These are phyloP conservation scores for Penicillium ucsense DNA, from an alignment of 495 filamentous ascomycete species.

Conservation along the genomic window DNA sequence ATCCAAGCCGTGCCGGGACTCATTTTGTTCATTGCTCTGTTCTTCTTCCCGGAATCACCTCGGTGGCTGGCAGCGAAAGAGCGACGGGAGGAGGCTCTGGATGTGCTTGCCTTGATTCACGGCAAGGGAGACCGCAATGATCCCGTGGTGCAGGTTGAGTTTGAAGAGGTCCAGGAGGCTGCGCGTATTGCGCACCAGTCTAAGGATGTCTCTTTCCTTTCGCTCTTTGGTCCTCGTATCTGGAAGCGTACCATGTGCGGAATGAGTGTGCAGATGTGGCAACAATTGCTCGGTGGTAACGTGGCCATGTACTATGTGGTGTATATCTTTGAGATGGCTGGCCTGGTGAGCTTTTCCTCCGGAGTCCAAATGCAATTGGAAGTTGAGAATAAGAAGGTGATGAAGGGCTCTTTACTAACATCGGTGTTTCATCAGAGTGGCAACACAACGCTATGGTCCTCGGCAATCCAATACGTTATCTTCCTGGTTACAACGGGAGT, in stretches of 20 bases:
- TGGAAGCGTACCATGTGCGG: constrained; percentile 66
- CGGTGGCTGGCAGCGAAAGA: constrained; percentile 65
- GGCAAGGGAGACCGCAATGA: constrained; percentile 53
- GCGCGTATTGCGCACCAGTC: constrained; percentile 38
- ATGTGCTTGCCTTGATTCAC: constrained; percentile 60
- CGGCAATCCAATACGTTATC: constrained; percentile 64
- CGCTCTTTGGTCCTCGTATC: constrained; percentile 49
- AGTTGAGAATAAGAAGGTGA: too few species aligned
- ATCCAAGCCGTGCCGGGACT: constrained; percentile 61
- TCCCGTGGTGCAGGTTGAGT: constrained; percentile 61
- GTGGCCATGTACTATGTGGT: constrained; percentile 63
- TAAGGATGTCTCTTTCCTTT: constrained; percentile 51
- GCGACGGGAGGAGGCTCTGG: constrained; percentile 56
- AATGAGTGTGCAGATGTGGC: constrained; percentile 55
- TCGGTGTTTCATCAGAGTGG: constrained; percentile 29
- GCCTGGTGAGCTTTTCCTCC: constrained; percentile 21
- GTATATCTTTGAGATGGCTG: constrained; percentile 61
- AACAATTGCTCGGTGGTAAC: constrained; percentile 62
- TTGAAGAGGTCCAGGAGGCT: constrained; percentile 61
- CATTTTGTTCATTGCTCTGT: constrained; percentile 51
- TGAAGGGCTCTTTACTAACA: not conserved
- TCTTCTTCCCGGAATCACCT: constrained; percentile 63
- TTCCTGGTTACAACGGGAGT: constrained; percentile 62
- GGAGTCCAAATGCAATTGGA: too few species aligned
- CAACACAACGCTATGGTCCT: constrained; percentile 57